Evolutionary conservation across 2,329 filamentous ascomycete genomes (phyloP), one percentile per base, ranked within the genome.

Genomic region (Alternaria angustiovoidea): DNA sequence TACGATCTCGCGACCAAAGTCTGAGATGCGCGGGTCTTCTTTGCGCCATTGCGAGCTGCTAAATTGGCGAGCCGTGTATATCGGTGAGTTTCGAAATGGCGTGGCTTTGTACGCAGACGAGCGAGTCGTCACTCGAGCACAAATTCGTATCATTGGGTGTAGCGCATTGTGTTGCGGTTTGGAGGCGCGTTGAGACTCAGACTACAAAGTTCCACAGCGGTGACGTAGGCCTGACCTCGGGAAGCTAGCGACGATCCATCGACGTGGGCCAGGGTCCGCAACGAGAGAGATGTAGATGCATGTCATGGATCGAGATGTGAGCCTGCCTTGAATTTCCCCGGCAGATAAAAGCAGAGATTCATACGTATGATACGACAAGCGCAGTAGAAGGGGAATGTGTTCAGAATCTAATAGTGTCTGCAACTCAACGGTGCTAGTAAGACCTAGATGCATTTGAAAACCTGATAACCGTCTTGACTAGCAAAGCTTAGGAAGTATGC

Each of bases 1-100:
- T 65, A 83, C 79, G 65, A 89, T 87, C 47, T 75, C 70, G 49
- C 80, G 81, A 24, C 85, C 87, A 42, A 86, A 71, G 51, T 84
- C 79, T 55, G 81, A 80, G 36, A 87, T 73, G 51, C 83, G 83
- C 18, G 84, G 83, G 65, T 87, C 84, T 54, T 80, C 72, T 54
- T 61, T 68, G 51, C 62, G 65, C 64, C 57, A 67, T 64, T 52
- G 55, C 26, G 66, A 66, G 32, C 59, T 67, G 57, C 67, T 71
- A 57, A 77, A 73, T 1, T 60, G 61, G 43, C 71, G 70, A 39
- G 42, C 57, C 16, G 51, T 38, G 28, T 39, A 42, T 14, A 34
- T 49, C 30, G 54, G 44, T 51, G 18, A 59, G 20, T 53, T 34
- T 11, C 44, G 30, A 12, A 30, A 42, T 54, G 46, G 8, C 16